phyloP scores from a whole-genome alignment of 768 basidiomycete species.

The Suillus variegatus region DNA sequence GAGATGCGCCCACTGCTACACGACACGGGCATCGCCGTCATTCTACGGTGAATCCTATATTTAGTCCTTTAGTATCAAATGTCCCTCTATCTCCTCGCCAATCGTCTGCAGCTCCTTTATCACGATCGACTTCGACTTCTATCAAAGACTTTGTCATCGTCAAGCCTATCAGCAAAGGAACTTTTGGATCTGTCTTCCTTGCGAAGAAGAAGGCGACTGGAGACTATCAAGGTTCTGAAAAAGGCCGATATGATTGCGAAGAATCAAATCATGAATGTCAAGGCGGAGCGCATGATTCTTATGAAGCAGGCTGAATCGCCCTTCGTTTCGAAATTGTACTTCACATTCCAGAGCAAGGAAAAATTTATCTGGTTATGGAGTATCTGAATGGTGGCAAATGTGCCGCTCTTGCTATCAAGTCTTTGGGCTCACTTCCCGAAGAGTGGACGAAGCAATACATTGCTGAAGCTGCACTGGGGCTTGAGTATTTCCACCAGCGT shows the following conservation, averaged over 20 bases:
- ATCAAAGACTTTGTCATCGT: conserved; percentile 99
- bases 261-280: conserved; percentile 99
- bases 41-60: conserved; percentile 65
- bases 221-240: conserved; percentile 99
- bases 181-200: conserved; percentile 97
- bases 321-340: conserved; percentile 96
- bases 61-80: conserved; percentile 51
- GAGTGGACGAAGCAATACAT: conserved; percentile 97
- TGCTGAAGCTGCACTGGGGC: conserved; percentile 93
- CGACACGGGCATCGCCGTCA: conserved; percentile 69
- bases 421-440: conserved; percentile 91
- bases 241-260: conserved; percentile 99
- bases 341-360: conserved; percentile 99
- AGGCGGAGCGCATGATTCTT: conserved; percentile 98
- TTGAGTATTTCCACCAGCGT: conserved; percentile 94
- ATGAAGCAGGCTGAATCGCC: conserved; percentile 99
- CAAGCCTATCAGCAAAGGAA: conserved; percentile 98
- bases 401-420: conserved; percentile 95
- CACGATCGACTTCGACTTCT: conserved; percentile 82
- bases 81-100: conserved; percentile 88
- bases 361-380: conserved; percentile 99
- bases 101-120: conserved; percentile 71
- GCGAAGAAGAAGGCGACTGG: conserved; percentile 99
- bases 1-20: conserved; percentile 42
- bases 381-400: conserved; percentile 99